These are phyloP conservation scores for Boehmeria nivea DNA, from an alignment of 306 rosid genomes.

Conservation along the genomic window DNA sequence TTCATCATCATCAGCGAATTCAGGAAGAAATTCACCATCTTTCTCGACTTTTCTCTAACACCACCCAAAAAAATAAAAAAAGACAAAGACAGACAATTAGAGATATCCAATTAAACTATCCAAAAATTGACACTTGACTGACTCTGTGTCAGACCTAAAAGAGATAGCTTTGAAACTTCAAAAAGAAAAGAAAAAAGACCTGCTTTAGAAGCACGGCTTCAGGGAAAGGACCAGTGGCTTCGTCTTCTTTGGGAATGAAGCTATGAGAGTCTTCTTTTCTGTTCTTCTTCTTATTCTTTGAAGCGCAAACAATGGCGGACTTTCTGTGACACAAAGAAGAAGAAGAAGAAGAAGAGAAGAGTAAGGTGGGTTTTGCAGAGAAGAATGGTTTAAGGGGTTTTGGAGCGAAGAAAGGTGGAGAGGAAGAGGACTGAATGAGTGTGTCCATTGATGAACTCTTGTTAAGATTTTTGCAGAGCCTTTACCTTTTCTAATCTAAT, in stretches of 20 bases:
- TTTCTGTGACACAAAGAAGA: conserved; percentile 23
- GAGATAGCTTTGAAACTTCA: background rate
- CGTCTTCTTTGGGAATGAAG: conserved; percentile 58
- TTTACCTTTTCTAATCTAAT: no score
- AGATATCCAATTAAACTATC: no score
- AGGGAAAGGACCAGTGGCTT: conserved; percentile 70
- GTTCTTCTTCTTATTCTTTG: conserved; percentile 30
- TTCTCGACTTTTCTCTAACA: conserved; percentile 43
- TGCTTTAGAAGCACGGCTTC: conserved; percentile 85
- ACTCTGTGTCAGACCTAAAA: background rate
- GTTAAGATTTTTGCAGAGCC: no score
- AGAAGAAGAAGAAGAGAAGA: conserved; percentile 29
- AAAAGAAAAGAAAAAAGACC: conserved; percentile 24
- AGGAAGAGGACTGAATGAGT: conserved; percentile 24
- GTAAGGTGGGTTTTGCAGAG: conserved; percentile 19
- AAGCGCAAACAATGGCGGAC: conserved; percentile 42
- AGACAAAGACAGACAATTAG: background rate
- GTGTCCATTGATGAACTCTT: conserved; percentile 36
- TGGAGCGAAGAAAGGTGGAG: conserved; percentile 29
- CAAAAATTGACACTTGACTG: no score
- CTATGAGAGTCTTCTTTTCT: conserved; percentile 53
- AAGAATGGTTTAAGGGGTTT: conserved; percentile 14
- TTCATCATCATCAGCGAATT: conserved; percentile 81
- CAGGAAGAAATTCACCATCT: conserved; percentile 63
- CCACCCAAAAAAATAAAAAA: conserved; percentile 17